Percentiles rank a stretch among this genome's conserved stretches.
Conservation (phyloP, 495 filamentous ascomycete genomes). For the Thozetella sp. region DNA sequence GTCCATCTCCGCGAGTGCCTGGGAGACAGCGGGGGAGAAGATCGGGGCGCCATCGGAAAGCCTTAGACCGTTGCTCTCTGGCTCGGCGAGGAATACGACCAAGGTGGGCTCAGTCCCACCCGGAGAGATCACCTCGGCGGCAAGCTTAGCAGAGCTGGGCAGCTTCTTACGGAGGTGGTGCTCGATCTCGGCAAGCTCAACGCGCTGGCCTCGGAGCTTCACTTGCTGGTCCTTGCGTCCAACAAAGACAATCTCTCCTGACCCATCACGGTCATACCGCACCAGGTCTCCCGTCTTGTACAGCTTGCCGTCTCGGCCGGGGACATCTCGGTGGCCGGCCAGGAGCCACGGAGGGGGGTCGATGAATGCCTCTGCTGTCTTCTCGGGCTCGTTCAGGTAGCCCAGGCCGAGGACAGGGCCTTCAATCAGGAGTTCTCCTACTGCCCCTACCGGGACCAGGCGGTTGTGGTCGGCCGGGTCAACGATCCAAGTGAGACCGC, state of each 20-base stretch:
- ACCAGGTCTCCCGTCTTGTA: slow-evolving; percentile 74
- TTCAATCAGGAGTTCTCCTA: slow-evolving; percentile 67
- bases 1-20: slow-evolving; percentile 26
- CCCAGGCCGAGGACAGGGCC: slow-evolving; percentile 53
- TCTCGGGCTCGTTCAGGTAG: slow-evolving; percentile 47
- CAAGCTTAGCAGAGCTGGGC: slow-evolving; percentile 28
- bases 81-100: slow-evolving; percentile 38
- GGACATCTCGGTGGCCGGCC: slow-evolving; percentile 30
- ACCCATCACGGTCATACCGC: slow-evolving; percentile 58
- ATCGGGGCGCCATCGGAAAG: slow-evolving; percentile 13
- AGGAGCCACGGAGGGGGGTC: slow-evolving; percentile 49
- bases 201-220: slow-evolving; percentile 66
- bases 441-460: slow-evolving; percentile 57
- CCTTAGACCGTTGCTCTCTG: slow-evolving; percentile 14
- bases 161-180: slow-evolving; percentile 47
- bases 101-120: slow-evolving; percentile 35
- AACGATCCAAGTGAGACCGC: slow-evolving; percentile 55
- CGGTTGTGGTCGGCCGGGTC: slow-evolving; percentile 51
- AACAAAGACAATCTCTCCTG: slow-evolving; percentile 54
- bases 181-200: slow-evolving; percentile 70
- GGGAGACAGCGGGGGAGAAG: slow-evolving; percentile 23
- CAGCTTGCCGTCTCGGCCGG: slow-evolving; percentile 51
- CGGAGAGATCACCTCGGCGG: slow-evolving; percentile 45
- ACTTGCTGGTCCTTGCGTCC: slow-evolving; percentile 66
- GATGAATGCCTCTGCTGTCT: slow-evolving; percentile 50